Conservation (phyloP, 1,139 yeast species). For the Pichia sp. region DNA sequence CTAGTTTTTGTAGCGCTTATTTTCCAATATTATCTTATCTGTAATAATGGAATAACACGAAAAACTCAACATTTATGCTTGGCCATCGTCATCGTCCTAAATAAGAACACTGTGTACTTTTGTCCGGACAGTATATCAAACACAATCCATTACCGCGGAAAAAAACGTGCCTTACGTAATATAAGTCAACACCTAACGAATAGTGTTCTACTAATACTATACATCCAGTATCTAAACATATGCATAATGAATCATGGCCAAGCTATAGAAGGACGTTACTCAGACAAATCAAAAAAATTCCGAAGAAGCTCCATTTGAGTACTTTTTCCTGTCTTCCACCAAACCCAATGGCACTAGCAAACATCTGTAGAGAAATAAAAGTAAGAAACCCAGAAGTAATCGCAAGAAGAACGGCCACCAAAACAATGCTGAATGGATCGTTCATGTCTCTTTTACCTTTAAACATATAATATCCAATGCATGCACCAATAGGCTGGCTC, state of each 20-base stretch:
- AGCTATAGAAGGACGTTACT: slow-evolving; percentile 22
- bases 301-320: slow-evolving; percentile 32
- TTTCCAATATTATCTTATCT: no score
- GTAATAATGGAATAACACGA: neutral
- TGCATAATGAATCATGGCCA: neutral
- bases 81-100: neutral
- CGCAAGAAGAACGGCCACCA: slow-evolving; percentile 65
- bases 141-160: neutral
- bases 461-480: slow-evolving; percentile 60
- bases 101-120: neutral
- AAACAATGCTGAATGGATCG: slow-evolving; percentile 23
- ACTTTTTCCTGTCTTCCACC: slow-evolving; percentile 58
- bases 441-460: slow-evolving; percentile 32
- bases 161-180: neutral
- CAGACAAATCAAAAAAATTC: slow-evolving; percentile 27
- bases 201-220: no score
- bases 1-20: no score
- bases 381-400: slow-evolving; percentile 80
- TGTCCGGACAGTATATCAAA: neutral
- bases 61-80: neutral
- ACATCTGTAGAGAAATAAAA: slow-evolving; percentile 81
- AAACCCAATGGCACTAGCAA: slow-evolving; percentile 67
- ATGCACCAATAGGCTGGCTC: slow-evolving; percentile 88
- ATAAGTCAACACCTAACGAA: neutral
- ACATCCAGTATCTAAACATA: no score